Conservation (phyloP, 1,284 basidiomycete genomes). For the Malassezia psittaci region DNA sequence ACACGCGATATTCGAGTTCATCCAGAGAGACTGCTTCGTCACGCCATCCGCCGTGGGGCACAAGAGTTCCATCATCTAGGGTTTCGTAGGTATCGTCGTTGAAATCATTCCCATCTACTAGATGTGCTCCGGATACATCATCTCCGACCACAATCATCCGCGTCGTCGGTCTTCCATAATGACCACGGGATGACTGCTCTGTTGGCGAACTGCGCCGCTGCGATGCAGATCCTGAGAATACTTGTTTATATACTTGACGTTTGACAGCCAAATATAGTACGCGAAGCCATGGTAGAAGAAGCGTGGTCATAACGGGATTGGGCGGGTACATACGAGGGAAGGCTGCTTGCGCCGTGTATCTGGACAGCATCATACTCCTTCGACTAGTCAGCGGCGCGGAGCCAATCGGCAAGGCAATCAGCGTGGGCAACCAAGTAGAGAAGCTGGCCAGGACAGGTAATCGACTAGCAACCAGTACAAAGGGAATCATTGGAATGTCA, state of each 20-base stretch:
- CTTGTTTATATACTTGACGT: constrained; percentile 22
- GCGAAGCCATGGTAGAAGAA: constrained; percentile 38
- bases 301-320: constrained; percentile 24
- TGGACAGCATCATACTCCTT: constrained; percentile 14
- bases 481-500: constrained; percentile 41
- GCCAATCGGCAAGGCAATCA: constrained; percentile 27
- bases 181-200: too few species aligned
- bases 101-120: constrained; percentile 21
- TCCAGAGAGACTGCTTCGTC: constrained; percentile 1
- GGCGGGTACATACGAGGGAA: constrained; percentile 25
- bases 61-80: constrained; percentile 15
- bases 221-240: constrained; percentile 13
- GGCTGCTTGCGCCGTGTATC: constrained; percentile 13
- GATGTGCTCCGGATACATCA: constrained; percentile 14
- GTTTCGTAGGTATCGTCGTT: constrained; percentile 14
- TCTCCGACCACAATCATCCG: constrained; percentile 7
- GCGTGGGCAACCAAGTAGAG: constrained; percentile 33
- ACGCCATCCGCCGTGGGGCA: neutral
- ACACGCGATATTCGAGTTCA: constrained; percentile 13
- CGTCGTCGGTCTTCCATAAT: neutral
- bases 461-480: constrained; percentile 32
- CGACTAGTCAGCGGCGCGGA: constrained; percentile 16
- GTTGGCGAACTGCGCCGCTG: too few species aligned
- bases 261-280: constrained; percentile 32
- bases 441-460: constrained; percentile 32